Base-by-base conservation (phyloP, 2,329 filamentous ascomycete genomes). In the Zopfia rhizophila region DNA sequence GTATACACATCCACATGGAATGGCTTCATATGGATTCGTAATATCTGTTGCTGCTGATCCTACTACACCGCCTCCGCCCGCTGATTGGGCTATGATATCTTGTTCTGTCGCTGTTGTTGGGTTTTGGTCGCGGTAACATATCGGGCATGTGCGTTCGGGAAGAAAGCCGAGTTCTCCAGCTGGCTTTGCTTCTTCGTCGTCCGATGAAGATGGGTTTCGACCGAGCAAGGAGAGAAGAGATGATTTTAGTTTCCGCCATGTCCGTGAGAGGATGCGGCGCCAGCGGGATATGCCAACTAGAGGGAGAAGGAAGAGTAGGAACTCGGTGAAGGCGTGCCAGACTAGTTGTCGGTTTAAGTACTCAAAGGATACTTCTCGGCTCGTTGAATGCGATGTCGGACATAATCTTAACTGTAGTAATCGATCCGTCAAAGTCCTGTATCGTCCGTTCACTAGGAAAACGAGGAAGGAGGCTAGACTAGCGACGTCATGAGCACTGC, bases 311-410 rank as follows among this genome's bases (percentile, higher is more conserved):
- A 97, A 99, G 22, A 99, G 82, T n/a, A 99, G 79, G 62, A 99
- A 99, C 70, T 99, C 94, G 18, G 94, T 99, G 64, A 99, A 96
- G n/a, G 94, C 94, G 73, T 99, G 94, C 94, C 94, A 99, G 25
- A 99, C 94, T 8, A 99, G 84, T 74, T 99, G 94, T 35, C 94
- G 87, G 70, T 99, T 99, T 37, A 97, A 83, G 65, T 97, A 97
- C 74, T 99, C 94, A 68, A 99, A 97, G 1, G 90, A 96, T 18
- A 99, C 92, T 72, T 97, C 91, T 22, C 93, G 83, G 67, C 85
- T 90, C 54, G 95, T 88, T 67, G 96, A 90, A 48, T 69, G 91
- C 3, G 88, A 92, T 4, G 89, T 88, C 6, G 94, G 89, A 3
- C 91, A 88, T 31, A 99, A 83, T 43, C 93, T 87, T 72, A 99